Percentiles rank a stretch among this genome's conserved stretches.
These are phyloP conservation scores for Collybia sordida DNA, from an alignment of 768 basidiomycete genomes.

Conservation along the genomic window DNA sequence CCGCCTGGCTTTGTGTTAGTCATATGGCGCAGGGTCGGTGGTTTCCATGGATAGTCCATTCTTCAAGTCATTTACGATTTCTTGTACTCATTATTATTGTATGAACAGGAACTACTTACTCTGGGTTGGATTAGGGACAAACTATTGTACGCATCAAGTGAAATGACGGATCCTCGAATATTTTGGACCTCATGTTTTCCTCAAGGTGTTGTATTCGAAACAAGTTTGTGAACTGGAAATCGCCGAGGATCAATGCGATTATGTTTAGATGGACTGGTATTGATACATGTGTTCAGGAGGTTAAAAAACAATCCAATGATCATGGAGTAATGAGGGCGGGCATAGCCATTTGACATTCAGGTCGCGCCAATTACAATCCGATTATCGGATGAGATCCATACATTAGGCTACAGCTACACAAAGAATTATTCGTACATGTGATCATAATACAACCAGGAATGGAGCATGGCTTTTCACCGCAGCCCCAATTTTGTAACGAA, in stretches of 20 bases:
- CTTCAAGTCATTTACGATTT: too few species aligned
- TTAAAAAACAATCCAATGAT: background rate
- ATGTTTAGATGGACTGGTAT: background rate
- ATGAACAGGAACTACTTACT: too few species aligned
- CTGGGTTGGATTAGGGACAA: background rate
- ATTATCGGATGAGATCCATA: too few species aligned
- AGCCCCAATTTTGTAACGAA: background rate
- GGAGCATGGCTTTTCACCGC: background rate
- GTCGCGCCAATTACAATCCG: too few species aligned
- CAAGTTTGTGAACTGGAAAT: background rate
- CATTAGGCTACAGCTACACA: too few species aligned
- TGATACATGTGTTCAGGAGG: background rate
- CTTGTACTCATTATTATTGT: background rate
- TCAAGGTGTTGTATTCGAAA: conserved; percentile 8
- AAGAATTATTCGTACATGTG: background rate
- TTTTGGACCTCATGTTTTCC: conserved; percentile 7
- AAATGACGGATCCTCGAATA: background rate
- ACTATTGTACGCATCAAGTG: background rate
- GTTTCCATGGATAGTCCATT: conserved; percentile 1
- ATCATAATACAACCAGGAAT: background rate
- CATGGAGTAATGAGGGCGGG: background rate
- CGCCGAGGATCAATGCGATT: background rate
- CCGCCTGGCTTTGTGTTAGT: background rate
- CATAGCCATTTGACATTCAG: too few species aligned
- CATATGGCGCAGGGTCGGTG: conserved; percentile 3